phyloP scores from a whole-genome alignment of 164 flowering plant species.

The Piper betle region DNA sequence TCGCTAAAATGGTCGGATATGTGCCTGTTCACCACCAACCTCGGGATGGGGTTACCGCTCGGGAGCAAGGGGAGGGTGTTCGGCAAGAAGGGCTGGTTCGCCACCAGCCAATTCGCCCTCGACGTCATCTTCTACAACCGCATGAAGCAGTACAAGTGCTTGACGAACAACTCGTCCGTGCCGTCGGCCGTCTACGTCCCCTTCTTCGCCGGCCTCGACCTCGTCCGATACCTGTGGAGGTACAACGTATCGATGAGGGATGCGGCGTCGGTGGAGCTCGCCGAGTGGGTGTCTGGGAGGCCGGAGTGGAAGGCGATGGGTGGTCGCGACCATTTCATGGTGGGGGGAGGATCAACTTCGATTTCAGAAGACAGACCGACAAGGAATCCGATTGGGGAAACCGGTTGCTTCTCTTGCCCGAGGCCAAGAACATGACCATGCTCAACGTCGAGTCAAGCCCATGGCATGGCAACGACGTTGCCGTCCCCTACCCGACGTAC shows the following conservation, averaged over 20 bases:
- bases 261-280: constrained; percentile 20
- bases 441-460: constrained; percentile 51
- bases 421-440: constrained; percentile 39
- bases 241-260: constrained; percentile 24
- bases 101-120: constrained; percentile 53
- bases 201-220: constrained; percentile 58
- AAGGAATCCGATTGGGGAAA: constrained; percentile 55
- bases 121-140: constrained; percentile 62
- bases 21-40: constrained; percentile 38
- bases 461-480: constrained; percentile 39
- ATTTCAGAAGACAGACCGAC: constrained; percentile 33
- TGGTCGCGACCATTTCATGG: constrained; percentile 65
- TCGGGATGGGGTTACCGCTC: constrained; percentile 45
- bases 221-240: constrained; percentile 41
- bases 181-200: constrained; percentile 68
- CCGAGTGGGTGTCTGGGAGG: constrained; percentile 29
- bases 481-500: constrained; percentile 67
- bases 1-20: constrained; percentile 43
- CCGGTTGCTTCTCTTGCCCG: constrained; percentile 39
- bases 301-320: constrained; percentile 49
- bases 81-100: constrained; percentile 43
- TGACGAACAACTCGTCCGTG: constrained; percentile 38
- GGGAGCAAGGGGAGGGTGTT: constrained; percentile 25
- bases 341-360: constrained; percentile 70
- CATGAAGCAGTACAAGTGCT: constrained; percentile 59